Base-by-base conservation (phyloP, 2,329 filamentous ascomycete genomes). In the Microcera coccophila region DNA sequence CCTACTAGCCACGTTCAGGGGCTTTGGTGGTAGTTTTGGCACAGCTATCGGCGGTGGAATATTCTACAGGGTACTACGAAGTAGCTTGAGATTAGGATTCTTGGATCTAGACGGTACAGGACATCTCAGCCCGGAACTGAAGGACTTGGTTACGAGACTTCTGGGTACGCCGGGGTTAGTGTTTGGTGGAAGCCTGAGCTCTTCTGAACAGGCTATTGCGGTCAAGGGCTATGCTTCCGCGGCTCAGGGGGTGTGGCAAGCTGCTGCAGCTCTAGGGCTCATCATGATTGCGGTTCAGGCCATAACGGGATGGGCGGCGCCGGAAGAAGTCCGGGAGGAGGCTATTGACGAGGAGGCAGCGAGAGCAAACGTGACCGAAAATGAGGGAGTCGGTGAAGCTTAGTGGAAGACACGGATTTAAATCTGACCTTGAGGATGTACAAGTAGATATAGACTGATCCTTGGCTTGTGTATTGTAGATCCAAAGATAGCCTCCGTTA, bases 11-110 rank as follows among this genome's bases (percentile, higher is more conserved):
- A 94, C 87, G 1, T 91, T 91, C 65, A 77, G 89, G 4, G 86
- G 86, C 4, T 90, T 93, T 50, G 85, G 86, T 0, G 87, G 87
- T 12, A 85, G 81, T 39, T 93, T 94, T 54, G 87, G 88, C 3
- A 85, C 84, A 1, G 81, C 87, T 0, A 84, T 91, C 36, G 86
- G 87, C 3, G 87, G 88, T 3, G 88, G 88, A 0, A 71, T 87
- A 40, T 91, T 90, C 59, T 73, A 76, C 31, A 76, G 86, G 4
- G 70, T 79, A 2, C 64, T 91, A 22, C 70, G 74, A 35, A 64
- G 54, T 2, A 68, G 71, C 0, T 69, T 91, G 2, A 68, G 72
- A n/a, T 55, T 64, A 0, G 78, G 80, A 0, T 89, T 88, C 50
- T 60, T 63, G 4, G 45, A 42, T 12, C 63, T 78, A 2, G 75